phyloP scores from a whole-genome alignment of 805 yeast species.

The Kodamaea laetipori region DNA sequence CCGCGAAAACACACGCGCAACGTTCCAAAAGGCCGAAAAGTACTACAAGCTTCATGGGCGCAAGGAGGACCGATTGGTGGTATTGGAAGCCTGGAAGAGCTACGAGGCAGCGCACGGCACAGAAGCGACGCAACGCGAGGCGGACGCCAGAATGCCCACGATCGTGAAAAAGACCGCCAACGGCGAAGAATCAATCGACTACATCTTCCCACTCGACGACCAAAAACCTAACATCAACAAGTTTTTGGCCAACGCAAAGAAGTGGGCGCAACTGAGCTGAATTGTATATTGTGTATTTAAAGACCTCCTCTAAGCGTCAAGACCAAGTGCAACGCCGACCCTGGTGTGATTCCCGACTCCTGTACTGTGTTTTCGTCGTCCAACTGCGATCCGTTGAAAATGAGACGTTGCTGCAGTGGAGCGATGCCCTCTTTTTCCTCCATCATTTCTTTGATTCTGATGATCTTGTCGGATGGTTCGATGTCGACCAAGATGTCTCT shows the following conservation, averaged over 20 bases:
- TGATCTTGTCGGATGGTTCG: constrained; percentile 66
- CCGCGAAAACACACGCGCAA: constrained; percentile 49
- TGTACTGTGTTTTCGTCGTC: constrained; percentile 77
- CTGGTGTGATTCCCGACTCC: constrained; percentile 76
- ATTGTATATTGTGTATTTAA: constrained; percentile 10
- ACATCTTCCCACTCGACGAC: constrained; percentile 67
- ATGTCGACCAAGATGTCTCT: constrained; percentile 79
- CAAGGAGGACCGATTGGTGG: constrained; percentile 47
- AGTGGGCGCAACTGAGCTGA: constrained; percentile 28
- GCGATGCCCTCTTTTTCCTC: constrained; percentile 98
- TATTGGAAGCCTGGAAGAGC: constrained; percentile 61
- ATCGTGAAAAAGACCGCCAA: constrained; percentile 47
- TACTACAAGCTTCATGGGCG: constrained; percentile 40
- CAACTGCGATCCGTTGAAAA: constrained; percentile 90
- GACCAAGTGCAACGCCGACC: constrained; percentile 86
- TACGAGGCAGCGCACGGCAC: constrained; percentile 70
- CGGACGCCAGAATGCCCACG: constrained; percentile 55
- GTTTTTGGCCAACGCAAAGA: constrained; percentile 46
- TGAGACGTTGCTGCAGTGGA: constrained; percentile 90
- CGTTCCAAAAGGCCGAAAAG: constrained; percentile 57
- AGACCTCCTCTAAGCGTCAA: constrained; percentile 89
- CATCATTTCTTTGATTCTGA: constrained; percentile 82
- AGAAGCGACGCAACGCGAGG: constrained; percentile 31
- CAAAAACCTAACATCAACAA: constrained; percentile 30
- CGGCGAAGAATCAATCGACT: constrained; percentile 56